These are phyloP conservation scores for Monosporascus sp. DNA, from an alignment of 2,329 filamentous ascomycete genomes.

Conservation along the genomic window DNA sequence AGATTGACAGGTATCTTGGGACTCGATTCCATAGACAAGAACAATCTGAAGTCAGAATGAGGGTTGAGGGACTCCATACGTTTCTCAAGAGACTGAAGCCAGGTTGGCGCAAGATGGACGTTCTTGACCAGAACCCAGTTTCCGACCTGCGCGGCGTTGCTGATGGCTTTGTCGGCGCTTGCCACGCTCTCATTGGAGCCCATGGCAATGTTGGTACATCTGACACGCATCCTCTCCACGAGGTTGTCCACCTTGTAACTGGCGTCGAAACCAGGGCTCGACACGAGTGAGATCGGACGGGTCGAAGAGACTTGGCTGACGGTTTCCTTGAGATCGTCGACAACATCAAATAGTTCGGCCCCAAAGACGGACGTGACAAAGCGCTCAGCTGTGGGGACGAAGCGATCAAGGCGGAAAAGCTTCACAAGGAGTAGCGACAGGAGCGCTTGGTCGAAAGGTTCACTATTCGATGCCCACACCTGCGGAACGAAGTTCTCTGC, in stretches of 20 bases:
- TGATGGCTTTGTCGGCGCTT: conserved; percentile 92
- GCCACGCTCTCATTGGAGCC: conserved; percentile 92
- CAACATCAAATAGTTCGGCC: conserved; percentile 71
- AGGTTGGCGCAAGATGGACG: conserved; percentile 90
- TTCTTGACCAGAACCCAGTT: conserved; percentile 99
- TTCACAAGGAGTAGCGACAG: conserved; percentile 87
- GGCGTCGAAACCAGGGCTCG: conserved; percentile 93
- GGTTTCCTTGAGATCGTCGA: conserved; percentile 79
- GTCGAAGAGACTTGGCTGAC: conserved; percentile 79
- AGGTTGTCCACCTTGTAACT: conserved; percentile 98
- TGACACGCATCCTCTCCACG: conserved; percentile 75
- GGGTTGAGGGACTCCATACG: conserved; percentile 92
- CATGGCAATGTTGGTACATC: conserved; percentile 97
- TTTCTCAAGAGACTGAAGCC: conserved; percentile 97
- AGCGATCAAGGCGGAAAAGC: conserved; percentile 89
- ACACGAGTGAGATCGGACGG: conserved; percentile 85
- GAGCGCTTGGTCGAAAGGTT: conserved; percentile 69
- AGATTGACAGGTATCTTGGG: conserved; percentile 96
- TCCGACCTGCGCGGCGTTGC: conserved; percentile 83
- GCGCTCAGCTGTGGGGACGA: conserved; percentile 87
- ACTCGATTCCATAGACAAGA: conserved; percentile 96
- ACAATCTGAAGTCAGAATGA: conserved; percentile 86
- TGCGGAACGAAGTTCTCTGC: conserved; percentile 79
- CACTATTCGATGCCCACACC: conserved; percentile 62
- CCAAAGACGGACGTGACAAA: conserved; percentile 87